Evolutionary conservation across 2,329 filamentous ascomycete species (phyloP).

Genomic region (Teratosphaeria destructans): DNA sequence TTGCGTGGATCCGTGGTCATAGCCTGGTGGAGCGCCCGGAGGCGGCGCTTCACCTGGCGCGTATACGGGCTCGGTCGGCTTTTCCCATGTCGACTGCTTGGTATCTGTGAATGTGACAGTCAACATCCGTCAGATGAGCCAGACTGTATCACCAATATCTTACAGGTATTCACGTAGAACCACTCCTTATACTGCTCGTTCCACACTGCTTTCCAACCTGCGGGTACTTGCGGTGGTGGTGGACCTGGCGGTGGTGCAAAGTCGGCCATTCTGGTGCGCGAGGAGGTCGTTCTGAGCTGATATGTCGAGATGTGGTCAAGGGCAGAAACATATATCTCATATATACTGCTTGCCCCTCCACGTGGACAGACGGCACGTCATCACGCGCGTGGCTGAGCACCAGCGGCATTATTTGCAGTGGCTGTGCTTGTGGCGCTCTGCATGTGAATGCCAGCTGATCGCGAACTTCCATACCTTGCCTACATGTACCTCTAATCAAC

Average conservation of each 20-base stretch:
- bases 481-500: not conserved
- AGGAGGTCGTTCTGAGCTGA: not conserved
- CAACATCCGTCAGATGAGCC: not conserved
- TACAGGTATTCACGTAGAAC: conserved; percentile 76
- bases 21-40: conserved; percentile 57
- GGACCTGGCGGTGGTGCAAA: conserved; percentile 24
- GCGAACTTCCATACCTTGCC: not conserved
- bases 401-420: not conserved
- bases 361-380: not conserved
- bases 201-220: conserved; percentile 74
- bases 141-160: not conserved
- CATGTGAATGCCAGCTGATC: not conserved
- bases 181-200: conserved; percentile 85
- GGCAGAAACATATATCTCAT: not conserved
- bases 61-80: conserved; percentile 59
- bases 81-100: conserved; percentile 85
- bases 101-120: conserved; percentile 39
- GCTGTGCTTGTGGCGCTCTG: not conserved
- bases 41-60: conserved; percentile 38
- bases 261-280: conserved; percentile 16
- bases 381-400: not conserved
- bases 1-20: conserved; percentile 39
- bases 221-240: conserved; percentile 43
- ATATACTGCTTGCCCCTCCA: not conserved
- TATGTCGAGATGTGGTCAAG: not conserved